Evolutionary conservation across 371 early-diverging fungal genomes (phyloP).

Genomic region (Chytridium lagenaria): DNA sequence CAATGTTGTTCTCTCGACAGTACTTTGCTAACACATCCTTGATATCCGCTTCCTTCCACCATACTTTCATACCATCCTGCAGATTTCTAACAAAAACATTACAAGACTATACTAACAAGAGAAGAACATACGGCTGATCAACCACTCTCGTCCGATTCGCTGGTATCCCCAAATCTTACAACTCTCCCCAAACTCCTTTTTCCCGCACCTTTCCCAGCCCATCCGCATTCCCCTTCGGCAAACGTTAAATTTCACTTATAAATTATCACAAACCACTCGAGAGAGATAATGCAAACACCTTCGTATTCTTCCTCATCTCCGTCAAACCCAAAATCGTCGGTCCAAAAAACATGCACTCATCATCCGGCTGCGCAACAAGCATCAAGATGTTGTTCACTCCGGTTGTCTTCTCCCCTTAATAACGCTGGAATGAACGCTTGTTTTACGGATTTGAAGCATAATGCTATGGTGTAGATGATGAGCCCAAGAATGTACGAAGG

Average conservation of each 20-base stretch:
- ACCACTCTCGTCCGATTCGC: conserved; percentile 65
- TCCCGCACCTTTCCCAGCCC: conserved; percentile 78
- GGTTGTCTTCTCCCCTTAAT: background rate
- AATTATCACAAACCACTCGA: conserved; percentile 70
- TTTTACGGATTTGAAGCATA: background rate
- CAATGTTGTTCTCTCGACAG: conserved; percentile 66
- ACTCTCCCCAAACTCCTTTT: conserved; percentile 76
- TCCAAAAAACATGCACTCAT: conserved; percentile 99
- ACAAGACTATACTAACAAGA: conserved; percentile 12
- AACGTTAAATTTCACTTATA: background rate
- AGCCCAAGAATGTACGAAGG: conserved; percentile 19
- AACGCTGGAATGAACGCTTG: conserved; percentile 8
- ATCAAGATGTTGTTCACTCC: conserved; percentile 58
- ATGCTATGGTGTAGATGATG: background rate
- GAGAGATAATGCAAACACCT: conserved; percentile 79
- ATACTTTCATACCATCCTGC: conserved; percentile 75
- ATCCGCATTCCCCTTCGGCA: conserved; percentile 71
- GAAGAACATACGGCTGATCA: conserved; percentile 73
- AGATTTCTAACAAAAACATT: conserved; percentile 57
- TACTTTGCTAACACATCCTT: conserved; percentile 62
- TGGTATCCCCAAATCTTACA: conserved; percentile 70
- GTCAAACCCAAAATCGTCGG: conserved; percentile 78
- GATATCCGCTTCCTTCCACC: conserved; percentile 73
- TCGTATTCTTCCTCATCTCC: conserved; percentile 23
- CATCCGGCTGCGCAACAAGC: conserved; percentile 98